Evolutionary conservation across 345 rosid genomes (phyloP).

Genomic region (thale cress (Arabidopsis thaliana)): TAIR10.1 NC_003074.8:796501-797000

Average conservation of each 20-base stretch:
- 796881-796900: background rate
- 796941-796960: background rate
- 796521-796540: background rate
- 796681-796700: background rate
- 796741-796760: background rate
- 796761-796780: too few relatives aligned
- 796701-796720: background rate
- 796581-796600: background rate
- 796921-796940: background rate
- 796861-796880: background rate
- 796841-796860: background rate
- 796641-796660: background rate
- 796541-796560: background rate
- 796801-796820: background rate
- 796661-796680: background rate
- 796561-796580: background rate
- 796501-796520: constrained; percentile 8
- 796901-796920: background rate
- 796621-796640: background rate
- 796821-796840: background rate
- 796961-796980: too few relatives aligned
- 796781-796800: too few relatives aligned
- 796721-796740: constrained; percentile 9
- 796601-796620: background rate
- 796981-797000: too few relatives aligned